Conservation (phyloP, 345 rosid species). For the Citrus medica region DNA sequence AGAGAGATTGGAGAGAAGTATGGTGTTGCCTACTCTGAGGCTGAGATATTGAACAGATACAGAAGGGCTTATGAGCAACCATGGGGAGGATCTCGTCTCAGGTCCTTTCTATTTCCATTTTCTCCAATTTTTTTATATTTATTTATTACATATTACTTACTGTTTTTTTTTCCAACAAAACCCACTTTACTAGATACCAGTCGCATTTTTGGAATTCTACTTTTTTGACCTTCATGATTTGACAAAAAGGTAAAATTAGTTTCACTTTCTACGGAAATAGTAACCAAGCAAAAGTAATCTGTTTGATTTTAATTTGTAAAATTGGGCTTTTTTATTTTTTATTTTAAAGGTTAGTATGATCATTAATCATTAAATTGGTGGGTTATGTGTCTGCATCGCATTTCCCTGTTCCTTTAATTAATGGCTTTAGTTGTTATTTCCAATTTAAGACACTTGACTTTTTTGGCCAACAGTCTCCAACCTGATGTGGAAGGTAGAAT, state of each 20-base stretch:
- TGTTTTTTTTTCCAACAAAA: no score
- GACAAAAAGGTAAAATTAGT: not conserved
- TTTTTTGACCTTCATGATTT: not conserved
- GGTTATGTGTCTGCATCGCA: not conserved
- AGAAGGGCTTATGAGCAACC: conserved; percentile 92
- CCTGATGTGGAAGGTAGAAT: not conserved
- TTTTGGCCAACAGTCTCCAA: not conserved
- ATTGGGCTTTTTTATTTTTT: not conserved
- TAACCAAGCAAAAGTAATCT: not conserved
- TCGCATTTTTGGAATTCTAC: not conserved
- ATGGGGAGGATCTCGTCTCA: conserved; percentile 95
- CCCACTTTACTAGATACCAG: not conserved
- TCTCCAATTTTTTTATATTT: not conserved
- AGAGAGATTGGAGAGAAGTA: conserved; percentile 85
- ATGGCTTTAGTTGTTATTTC: not conserved
- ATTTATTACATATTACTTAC: no score
- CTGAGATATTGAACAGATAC: conserved; percentile 80
- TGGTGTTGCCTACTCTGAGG: conserved; percentile 83
- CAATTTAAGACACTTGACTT: not conserved
- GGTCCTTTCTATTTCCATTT: conserved; percentile 33
- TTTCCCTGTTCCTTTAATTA: not conserved
- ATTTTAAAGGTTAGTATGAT: not conserved
- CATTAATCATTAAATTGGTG: not conserved
- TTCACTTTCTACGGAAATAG: not conserved
- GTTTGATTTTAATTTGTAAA: not conserved